Base-by-base conservation (phyloP, 2,329 filamentous ascomycete genomes). In the Pestalotiopsis sp. region DNA sequence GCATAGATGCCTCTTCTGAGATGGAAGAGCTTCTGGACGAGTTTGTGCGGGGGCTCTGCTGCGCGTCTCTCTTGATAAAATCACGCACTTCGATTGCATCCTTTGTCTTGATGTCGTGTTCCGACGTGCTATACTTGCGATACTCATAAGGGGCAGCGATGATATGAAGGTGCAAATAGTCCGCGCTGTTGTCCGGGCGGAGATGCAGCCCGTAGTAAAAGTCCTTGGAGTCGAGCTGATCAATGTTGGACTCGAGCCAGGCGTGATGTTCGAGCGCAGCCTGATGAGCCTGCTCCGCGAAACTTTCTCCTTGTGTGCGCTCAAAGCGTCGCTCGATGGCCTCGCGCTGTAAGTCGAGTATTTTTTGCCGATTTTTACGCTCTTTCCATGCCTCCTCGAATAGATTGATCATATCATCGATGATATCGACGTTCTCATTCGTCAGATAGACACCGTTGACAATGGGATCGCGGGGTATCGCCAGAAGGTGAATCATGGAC, bases 401-500 rank as follows among this genome's bases (percentile, higher is more conserved):
- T 13, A 63, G 20, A 13, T 31, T 36, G 25, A 67, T 67, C 58
- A 67, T 62, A 17, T 62, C 58, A 27, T 67, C 65, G 58, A 67
- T 62, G 36, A 62, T 20, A 25, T 41, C 39, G n/a, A 63, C 65
- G 13, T 23, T 60, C 20, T 63, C 25, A 17, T 17, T 25, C 20
- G 23, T 62, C 39, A 67, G 23, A 23, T 52, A n/a, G 6, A 61
- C 65, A n/a, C 57, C 65, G 36, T 67, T 67, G 17, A 31, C 13
- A 14, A 67, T 63, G 9, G 27, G 6, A 14, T 61, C 23, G 17
- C n/a, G 61, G 39, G 65, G 65, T 23, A 61, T 52, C 6, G 57
- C 65, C 23, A 67, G 59, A 14, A 67, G 39, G 38, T 67, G 65
- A 12, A 67, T 25, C 65, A 67, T 67, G 41, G 65, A 67, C 65